Base-by-base conservation (phyloP, 2,329 filamentous ascomycete species). In the Zasmidium citrigriseum region DNA sequence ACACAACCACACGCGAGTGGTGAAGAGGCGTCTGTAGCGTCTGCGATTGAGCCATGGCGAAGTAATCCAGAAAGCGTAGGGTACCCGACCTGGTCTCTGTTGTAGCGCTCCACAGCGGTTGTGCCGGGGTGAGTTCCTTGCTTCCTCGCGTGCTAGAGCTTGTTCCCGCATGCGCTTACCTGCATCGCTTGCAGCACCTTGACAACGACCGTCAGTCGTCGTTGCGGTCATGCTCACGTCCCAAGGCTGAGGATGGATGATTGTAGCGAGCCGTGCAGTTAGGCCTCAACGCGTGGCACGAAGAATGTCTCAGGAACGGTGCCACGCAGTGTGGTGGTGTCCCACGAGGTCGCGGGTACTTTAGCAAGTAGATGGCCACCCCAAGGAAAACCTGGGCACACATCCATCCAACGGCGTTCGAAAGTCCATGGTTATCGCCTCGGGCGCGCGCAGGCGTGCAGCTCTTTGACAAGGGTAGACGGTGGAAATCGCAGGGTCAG, bases 121-220 rank as follows among this genome's bases (percentile, higher is more conserved):
- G 29, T 34, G 41, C 27, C 27, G 18, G 52, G 20, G 41, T 46
- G 22, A 18, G 22, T 46, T 52, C 59, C 59, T 55, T 62, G 45
- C 55, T 29, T 44, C 45, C 45, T 54, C 57, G 60, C 60, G 59
- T 59, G 59, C 27, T 59, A 41, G 46, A 24, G 44, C 53, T 51
- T 51, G 54, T 55, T n/a, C 50, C 46, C 49, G 57, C 34, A 50
- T 50, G 23, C 34, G 48, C 23, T 57, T 41, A 41, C 47, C 24
- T 46, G 48, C 52, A 60, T 52, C 46, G 22, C 34, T 41, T 41
- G 34, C 34, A 16, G 18, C 34, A 41, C 34, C 34, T 16, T 16
- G 44, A 24, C 24, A 48, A 21, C 55, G 45, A 41, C 34, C 34
- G 34, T 11, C 14, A 11, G 4, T 41, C 16, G 5, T 9, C 16